A percentile compares a stretch with the other conserved stretches of the same genome.
These are phyloP conservation scores for Simplicillium sp. DNA, from an alignment of 2,329 filamentous ascomycete species.

Conservation along the genomic window DNA sequence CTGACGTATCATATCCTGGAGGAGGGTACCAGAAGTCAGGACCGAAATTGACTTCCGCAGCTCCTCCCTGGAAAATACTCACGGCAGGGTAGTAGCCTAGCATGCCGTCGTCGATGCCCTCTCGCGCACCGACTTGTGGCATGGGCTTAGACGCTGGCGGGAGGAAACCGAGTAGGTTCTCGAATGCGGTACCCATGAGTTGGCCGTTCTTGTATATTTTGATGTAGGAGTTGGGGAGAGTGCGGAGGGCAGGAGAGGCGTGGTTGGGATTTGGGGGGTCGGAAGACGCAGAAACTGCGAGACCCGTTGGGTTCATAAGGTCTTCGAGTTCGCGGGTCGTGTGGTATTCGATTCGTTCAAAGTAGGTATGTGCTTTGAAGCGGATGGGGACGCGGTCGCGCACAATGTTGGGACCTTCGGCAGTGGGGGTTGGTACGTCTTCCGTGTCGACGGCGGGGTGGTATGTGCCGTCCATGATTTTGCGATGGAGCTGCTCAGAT, in stretches of 20 bases:
- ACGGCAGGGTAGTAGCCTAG: conserved; percentile 93
- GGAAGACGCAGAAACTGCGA: conserved; percentile 32
- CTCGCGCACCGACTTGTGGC: conserved; percentile 63
- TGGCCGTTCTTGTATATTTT: conserved; percentile 89
- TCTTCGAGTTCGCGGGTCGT: conserved; percentile 83
- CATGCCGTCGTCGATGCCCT: conserved; percentile 88
- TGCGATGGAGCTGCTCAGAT: conserved; percentile 74
- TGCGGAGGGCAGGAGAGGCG: conserved; percentile 64
- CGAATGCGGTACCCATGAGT: conserved; percentile 78
- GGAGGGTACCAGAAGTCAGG: conserved; percentile 89
- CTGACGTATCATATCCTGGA: conserved; percentile 38
- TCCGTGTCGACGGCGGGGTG: conserved; percentile 73
- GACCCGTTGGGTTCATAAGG: conserved; percentile 59
- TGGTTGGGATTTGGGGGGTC: conserved; percentile 65
- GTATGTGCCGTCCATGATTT: conserved; percentile 78
- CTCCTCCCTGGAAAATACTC: conserved; percentile 83
- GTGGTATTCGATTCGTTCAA: conserved; percentile 86
- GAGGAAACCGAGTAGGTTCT: conserved; percentile 79
- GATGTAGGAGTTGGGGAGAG: conserved; percentile 77
- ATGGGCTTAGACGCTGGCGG: conserved; percentile 77
- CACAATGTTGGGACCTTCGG: conserved; percentile 70
- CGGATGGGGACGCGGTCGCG: conserved; percentile 92
- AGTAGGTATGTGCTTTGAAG: conserved; percentile 88
- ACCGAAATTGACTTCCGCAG: conserved; percentile 89
- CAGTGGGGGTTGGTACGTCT: conserved; percentile 42